phyloP scores from a whole-genome alignment of 805 yeast genomes.

The Peterozyma toletana region DNA sequence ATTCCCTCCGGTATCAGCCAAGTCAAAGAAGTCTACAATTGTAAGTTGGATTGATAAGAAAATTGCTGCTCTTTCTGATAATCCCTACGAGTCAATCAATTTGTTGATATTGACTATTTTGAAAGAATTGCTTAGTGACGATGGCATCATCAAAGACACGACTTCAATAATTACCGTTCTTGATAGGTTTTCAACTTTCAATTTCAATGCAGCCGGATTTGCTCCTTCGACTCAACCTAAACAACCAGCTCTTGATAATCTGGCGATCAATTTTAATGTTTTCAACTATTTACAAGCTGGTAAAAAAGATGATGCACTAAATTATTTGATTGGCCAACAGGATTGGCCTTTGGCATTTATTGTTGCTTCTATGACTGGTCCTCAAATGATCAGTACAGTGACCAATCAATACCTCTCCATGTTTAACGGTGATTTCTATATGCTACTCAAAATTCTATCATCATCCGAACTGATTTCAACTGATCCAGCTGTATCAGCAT shows the following conservation, averaged over 20 bases:
- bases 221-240: not conserved
- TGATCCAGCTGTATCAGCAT: no score
- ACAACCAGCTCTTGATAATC: not conserved
- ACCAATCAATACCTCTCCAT: conserved; percentile 51
- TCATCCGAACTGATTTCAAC: no score
- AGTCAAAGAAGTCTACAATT: conserved; percentile 57
- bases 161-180: conserved; percentile 1
- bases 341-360: conserved; percentile 77
- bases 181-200: conserved; percentile 1
- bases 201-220: not conserved
- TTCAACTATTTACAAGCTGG: conserved; percentile 47
- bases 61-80: conserved; percentile 9
- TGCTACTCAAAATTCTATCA: no score
- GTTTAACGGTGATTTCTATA: conserved; percentile 25
- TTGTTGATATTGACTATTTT: conserved; percentile 3
- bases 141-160: conserved; percentile 21
- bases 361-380: conserved; percentile 59
- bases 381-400: conserved; percentile 49
- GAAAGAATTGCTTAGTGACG: conserved; percentile 18
- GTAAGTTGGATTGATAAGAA: conserved; percentile 57
- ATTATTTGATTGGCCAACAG: conserved; percentile 49
- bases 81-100: not conserved
- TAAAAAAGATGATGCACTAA: conserved; percentile 57
- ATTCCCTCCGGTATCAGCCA: conserved; percentile 47
- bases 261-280: not conserved